Percentiles rank a stretch among this genome's conserved stretches.
Evolutionary conservation across 768 basidiomycete genomes (phyloP).

Genomic region (Amanita brunnescens): DNA sequence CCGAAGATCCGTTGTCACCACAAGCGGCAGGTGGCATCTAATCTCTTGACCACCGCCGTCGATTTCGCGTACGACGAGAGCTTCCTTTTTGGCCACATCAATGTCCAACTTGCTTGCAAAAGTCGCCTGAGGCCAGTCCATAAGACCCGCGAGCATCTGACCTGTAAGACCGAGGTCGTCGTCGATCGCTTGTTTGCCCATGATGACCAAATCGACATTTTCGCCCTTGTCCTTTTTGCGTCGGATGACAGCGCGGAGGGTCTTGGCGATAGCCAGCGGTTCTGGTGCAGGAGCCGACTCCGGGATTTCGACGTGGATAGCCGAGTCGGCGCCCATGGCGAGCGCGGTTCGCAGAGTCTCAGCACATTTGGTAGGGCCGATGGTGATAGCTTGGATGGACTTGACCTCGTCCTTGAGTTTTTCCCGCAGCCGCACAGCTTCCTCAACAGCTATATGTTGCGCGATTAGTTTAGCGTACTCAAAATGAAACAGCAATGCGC

Average conservation of each 20-base stretch:
- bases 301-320: conserved; percentile 81
- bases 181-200: conserved; percentile 98
- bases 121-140: conserved; percentile 91
- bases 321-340: conserved; percentile 95
- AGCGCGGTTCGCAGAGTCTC: conserved; percentile 94
- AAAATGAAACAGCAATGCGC: conserved; percentile 9
- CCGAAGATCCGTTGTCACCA: conserved; percentile 92
- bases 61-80: conserved; percentile 77
- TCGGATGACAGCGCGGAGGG: conserved; percentile 68
- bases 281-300: conserved; percentile 71
- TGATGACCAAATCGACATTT: conserved; percentile 77
- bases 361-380: conserved; percentile 82
- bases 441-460: conserved; percentile 71
- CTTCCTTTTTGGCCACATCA: conserved; percentile 52
- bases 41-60: conserved; percentile 91
- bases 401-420: conserved; percentile 66
- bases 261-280: conserved; percentile 85
- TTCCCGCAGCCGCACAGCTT: conserved; percentile 92
- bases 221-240: conserved; percentile 34
- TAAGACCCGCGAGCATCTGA: conserved; percentile 91
- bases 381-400: conserved; percentile 87
- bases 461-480: not conserved
- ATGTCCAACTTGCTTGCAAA: conserved; percentile 86
- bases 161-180: conserved; percentile 94
- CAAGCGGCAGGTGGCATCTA: conserved; percentile 66